Evolutionary conservation across 108 stramenopile species (phyloP), one percentile per base, ranked within the genome.

Genomic region (Phaeodactylum tricornutum): DNA sequence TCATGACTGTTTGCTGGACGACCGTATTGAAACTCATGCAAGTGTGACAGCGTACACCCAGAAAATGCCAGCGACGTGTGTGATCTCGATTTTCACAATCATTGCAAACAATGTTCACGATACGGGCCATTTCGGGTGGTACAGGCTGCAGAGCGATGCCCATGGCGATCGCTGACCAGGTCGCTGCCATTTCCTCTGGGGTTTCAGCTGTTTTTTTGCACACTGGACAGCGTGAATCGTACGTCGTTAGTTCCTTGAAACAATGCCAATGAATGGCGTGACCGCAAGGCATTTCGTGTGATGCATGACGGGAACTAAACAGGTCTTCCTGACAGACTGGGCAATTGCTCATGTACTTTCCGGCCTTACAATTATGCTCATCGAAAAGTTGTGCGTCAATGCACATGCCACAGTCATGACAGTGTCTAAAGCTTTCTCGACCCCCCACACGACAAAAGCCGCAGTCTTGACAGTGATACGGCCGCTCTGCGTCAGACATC

Each of bases 401-500:
- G 48, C 86, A 88, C 86, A 88, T 88, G 9, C 86, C 86, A 49
- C 86, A 88, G 34, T 80, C 86, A 31, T 75, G 46, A 47, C 86
- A 88, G 55, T 88, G 86, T 1, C 67, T 74, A 59, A 81, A 88
- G 54, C 84, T 88, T 47, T 84, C 81, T 4, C 64, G 49, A 2
- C 86, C 86, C 9, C 86, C 86, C 0, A 88, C 86, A 15, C 86
- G 86, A 59, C 86, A 88, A 61, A 88, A 88, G 2, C 86, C 86
- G 58, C 86, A 88, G 32, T 81, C 67, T 19, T 52, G 36, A 37
- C 86, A 88, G 49, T 88, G 86, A 37, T 88, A 88, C 0, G 86
- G 86, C 2, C 48, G 47, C 50, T 88, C 86, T 26, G 77, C 79
- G 41, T 70, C 69, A 17, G 67, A 67, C 86, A 88, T 88, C 86